Conservation (phyloP, 805 yeast genomes). For the Starmerella roubikii region DNA sequence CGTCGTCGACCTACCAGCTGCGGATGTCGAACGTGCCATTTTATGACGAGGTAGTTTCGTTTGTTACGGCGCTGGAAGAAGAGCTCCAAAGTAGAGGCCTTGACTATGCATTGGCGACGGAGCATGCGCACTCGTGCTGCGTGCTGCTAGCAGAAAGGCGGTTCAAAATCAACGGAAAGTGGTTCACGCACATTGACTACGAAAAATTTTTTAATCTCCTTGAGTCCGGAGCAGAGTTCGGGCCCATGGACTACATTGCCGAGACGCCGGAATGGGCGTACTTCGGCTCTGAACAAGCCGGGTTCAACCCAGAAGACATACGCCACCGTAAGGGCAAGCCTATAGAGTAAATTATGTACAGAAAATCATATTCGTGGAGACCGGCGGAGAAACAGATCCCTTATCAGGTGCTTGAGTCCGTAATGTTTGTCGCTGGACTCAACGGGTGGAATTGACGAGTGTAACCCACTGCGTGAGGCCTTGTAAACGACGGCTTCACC, state of each 20-base stretch:
- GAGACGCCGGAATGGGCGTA: slow-evolving; percentile 86
- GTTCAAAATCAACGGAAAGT: slow-evolving; percentile 54
- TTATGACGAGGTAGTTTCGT: slow-evolving; percentile 73
- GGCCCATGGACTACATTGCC: slow-evolving; percentile 64
- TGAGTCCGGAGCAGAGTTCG: slow-evolving; percentile 50
- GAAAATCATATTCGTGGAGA: background rate
- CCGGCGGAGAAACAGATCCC: slow-evolving; percentile 13
- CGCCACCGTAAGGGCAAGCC: slow-evolving; percentile 32
- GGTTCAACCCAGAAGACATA: slow-evolving; percentile 78
- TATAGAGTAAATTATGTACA: slow-evolving; percentile 10
- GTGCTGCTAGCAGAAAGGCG: slow-evolving; percentile 65
- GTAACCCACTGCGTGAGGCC: slow-evolving; percentile 8
- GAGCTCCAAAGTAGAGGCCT: slow-evolving; percentile 56
- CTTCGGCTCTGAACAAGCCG: slow-evolving; percentile 74
- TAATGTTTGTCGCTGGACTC: slow-evolving; percentile 24
- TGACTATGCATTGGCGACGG: slow-evolving; percentile 76
- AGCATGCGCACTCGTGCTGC: slow-evolving; percentile 92
- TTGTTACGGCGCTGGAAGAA: slow-evolving; percentile 49
- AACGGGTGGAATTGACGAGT: slow-evolving; percentile 12
- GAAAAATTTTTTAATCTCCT: slow-evolving; percentile 58
- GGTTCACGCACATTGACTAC: slow-evolving; percentile 87
- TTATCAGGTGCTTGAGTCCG: slow-evolving; percentile 20
- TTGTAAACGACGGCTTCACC: slow-evolving; percentile 13
- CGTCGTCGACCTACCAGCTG: slow-evolving; percentile 76
- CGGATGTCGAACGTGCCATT: slow-evolving; percentile 95